These are phyloP conservation scores for Candolleomyces eurysporus DNA, from an alignment of 768 basidiomycete genomes.

Conservation along the genomic window DNA sequence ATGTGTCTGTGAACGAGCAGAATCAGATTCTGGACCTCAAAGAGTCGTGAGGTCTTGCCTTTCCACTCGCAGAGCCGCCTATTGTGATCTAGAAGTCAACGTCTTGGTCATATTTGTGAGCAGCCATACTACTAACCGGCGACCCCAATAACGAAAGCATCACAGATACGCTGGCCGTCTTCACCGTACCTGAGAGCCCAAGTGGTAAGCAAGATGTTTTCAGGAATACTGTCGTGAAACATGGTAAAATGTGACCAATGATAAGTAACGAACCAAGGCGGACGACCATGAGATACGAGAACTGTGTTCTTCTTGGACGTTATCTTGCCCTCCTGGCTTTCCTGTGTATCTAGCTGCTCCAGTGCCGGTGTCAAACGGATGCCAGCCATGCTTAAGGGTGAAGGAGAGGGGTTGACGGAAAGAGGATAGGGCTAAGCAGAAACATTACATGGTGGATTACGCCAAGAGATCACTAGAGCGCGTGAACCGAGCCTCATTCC, in stretches of 20 bases:
- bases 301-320: constrained; percentile 70
- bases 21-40: constrained; percentile 1
- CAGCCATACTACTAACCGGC: constrained; percentile 54
- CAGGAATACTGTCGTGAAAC: not conserved
- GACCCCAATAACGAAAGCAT: constrained; percentile 83
- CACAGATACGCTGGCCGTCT: constrained; percentile 64
- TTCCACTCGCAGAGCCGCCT: constrained; percentile 88
- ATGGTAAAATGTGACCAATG: constrained; percentile 11
- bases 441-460: not conserved
- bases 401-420: not conserved
- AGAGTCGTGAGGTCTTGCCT: constrained; percentile 42
- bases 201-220: too few relatives aligned
- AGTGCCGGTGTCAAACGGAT: not conserved
- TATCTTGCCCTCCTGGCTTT: constrained; percentile 22
- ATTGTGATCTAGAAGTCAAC: not conserved
- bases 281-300: constrained; percentile 80
- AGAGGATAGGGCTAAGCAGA: not conserved
- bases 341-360: not conserved
- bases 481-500: not conserved
- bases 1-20: constrained; percentile 56
- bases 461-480: constrained; percentile 1
- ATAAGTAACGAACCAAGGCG: constrained; percentile 61
- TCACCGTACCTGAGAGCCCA: constrained; percentile 62
- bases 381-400: not conserved
- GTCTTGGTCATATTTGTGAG: not conserved